Evolutionary conservation across 805 yeast genomes (phyloP), one percentile per base, ranked within the genome.

Genomic region (Jamesozyma hellenica): DNA sequence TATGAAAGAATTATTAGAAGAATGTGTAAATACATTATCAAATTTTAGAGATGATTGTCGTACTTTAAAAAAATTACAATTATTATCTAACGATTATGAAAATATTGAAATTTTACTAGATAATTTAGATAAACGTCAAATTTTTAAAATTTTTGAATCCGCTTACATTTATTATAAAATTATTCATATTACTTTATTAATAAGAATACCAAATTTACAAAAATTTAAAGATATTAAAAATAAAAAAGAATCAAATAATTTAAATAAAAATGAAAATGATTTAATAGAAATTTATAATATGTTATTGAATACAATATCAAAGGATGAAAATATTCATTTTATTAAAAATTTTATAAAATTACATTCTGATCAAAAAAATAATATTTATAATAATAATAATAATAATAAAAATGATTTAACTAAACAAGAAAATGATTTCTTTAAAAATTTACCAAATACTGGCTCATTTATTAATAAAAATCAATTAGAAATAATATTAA

Each of bases 151-250:
- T 8, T 53, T 53, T 38, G 64, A 59, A 48, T 48, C 55, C n/a
- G 54, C 59, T 6, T 60, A 56, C 35, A 52, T 60, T n/a, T 60
- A 58, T 35, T 60, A 55, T 44, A 60, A 60, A 39, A 57, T 58
- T 14, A 54, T 60, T n/a, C 60, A 56, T 34, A 49, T 47, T 30
- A 48, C 52, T 2, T 46, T 55, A 17, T 39, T 53, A n/a, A 49
- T 46, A 17, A 51, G 46, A 35, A 56, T 60, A 36, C 64, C 64
- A 4, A 44, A 43, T 25, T 40, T 56, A 28, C 26, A 40, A 6
- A 49, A 52, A 36, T 60, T 57, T 36, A 42, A 49, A 28, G 26
- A 29, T 17, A 47, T 55, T 15, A 58, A 56, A 42, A 33, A 34
- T 19, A 45, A 45, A 14, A 36, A 41, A 14, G 9, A 23, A 8